Evolutionary conservation across 1,284 basidiomycete genomes (phyloP).

Genomic region (Puccinia hordei): DNA sequence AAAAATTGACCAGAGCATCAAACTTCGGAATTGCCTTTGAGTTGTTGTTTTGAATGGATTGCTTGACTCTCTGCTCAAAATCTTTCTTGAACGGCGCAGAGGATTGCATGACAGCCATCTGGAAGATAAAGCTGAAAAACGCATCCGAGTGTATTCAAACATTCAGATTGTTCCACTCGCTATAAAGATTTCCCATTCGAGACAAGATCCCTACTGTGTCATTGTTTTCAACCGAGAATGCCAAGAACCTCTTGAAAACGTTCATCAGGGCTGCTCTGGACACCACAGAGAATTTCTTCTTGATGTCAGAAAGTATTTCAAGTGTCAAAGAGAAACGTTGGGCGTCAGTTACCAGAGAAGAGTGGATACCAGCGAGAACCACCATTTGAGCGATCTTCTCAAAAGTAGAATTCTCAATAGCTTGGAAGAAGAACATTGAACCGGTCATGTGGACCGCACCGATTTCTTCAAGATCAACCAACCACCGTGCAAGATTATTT

Average conservation of each 20-base stretch:
- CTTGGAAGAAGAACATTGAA: background rate
- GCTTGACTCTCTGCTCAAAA: background rate
- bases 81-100: background rate
- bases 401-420: background rate
- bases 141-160: background rate
- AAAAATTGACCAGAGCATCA: background rate
- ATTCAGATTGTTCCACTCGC: background rate
- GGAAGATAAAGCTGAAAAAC: background rate
- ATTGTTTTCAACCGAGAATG: background rate
- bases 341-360: background rate
- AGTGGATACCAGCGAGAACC: background rate
- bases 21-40: background rate
- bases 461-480: background rate
- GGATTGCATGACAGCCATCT: background rate
- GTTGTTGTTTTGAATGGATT: background rate
- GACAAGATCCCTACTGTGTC: background rate
- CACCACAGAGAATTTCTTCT: background rate
- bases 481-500: background rate
- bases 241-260: background rate
- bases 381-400: background rate
- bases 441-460: background rate
- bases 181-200: background rate
- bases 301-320: background rate
- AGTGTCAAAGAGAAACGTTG: background rate
- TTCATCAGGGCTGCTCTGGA: conserved; percentile 11